A percentile compares a stretch with the other conserved stretches of the same genome.
These are phyloP conservation scores for Cryphonectria radicalis DNA, from an alignment of 2,329 filamentous ascomycete species.

Conservation along the genomic window DNA sequence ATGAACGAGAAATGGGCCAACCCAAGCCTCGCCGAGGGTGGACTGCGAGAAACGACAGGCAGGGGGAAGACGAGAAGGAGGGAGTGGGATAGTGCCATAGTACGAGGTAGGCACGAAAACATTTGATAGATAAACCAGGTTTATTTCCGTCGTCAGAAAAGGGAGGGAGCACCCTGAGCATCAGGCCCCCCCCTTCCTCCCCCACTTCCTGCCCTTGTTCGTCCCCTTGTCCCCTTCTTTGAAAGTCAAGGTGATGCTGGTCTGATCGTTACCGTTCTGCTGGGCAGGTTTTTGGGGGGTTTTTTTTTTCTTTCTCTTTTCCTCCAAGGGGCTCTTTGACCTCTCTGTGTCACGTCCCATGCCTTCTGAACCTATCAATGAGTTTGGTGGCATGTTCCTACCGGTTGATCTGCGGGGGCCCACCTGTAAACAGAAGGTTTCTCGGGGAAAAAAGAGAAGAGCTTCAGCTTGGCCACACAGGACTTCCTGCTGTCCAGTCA, in stretches of 20 bases:
- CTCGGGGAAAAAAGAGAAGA: background rate
- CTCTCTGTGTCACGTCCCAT: background rate
- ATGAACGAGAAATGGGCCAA: background rate
- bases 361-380: constrained; percentile 1
- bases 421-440: background rate
- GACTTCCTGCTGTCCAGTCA: background rate
- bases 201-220: background rate
- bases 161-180: background rate
- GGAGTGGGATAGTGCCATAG: background rate
- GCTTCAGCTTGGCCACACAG: background rate
- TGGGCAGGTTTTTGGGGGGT: background rate
- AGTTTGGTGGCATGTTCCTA: background rate
- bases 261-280: constrained; percentile 1
- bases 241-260: background rate
- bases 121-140: constrained; percentile 7
- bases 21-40: constrained; percentile 17
- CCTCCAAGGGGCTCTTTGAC: background rate
- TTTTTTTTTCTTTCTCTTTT: too few relatives aligned
- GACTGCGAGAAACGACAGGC: background rate
- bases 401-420: background rate
- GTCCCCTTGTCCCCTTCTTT: background rate
- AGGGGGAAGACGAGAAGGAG: constrained; percentile 1
- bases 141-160: background rate
- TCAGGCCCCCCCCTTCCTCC: too few relatives aligned
- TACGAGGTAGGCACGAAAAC: constrained; percentile 9